Evolutionary conservation across 2,329 filamentous ascomycete species (phyloP), one percentile per base, ranked within the genome.

Genomic region (Clonostachys sp.): DNA sequence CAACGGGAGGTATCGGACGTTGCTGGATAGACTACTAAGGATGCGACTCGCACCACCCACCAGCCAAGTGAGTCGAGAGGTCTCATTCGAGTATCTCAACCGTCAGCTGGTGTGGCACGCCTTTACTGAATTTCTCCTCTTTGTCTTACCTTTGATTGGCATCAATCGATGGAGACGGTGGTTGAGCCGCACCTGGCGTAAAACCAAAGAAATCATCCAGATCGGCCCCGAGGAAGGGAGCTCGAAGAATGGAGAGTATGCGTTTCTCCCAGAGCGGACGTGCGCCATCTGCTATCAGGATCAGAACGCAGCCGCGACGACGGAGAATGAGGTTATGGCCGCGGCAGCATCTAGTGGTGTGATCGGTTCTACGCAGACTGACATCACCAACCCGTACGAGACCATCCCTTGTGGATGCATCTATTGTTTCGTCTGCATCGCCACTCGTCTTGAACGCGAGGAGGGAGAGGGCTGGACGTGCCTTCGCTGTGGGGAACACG

Each of bases 121-220:
- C n/a, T 96, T 99, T 60, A 99, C 94, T 24, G 94, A 99, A 64
- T 99, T 99, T 58, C 75, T 99, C n/a, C 80, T 99, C 34, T 99
- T 97, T 65, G 80, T 97, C 16, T 77, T 99, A n/a, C 94, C 94
- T 0, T 78, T 99, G n/a, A 88, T 99, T 40, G 94, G 94, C 45
- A 92, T 99, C 56, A 86, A 88, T 59, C 82, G 91, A 54, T 99
- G 94, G 94, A 82, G 90, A 49, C 80, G 91, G 55, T 96, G 92
- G 86, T 73, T 96, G n/a, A 77, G 81, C 17, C 81, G 91, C 52
- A 83, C 85, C n/a, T 95, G 91, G 89, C 83, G 87, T 56, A 91
- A 86, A 64, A 84, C 88, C 2, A 86, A 86, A 57, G 76, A 81
- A 34, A 77, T 87, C 9, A 73, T 87, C 46, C 68, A 75, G 36